A percentile compares a stretch with the other conserved stretches of the same genome.
Evolutionary conservation across 1,284 basidiomycete species (phyloP).

Genomic region (Ceraceosorus guamensis): DNA sequence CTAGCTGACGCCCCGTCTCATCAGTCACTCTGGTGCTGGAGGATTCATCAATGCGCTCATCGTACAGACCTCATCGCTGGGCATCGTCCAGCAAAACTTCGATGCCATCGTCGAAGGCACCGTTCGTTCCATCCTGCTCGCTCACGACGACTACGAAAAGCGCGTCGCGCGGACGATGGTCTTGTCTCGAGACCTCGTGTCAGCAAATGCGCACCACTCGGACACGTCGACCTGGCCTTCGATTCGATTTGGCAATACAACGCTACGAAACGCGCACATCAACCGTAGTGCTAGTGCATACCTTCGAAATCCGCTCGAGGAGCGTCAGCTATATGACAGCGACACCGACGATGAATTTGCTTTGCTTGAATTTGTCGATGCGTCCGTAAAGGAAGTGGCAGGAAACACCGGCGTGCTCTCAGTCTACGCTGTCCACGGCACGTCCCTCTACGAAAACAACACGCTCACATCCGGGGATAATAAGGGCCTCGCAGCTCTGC

Average conservation of each 20-base stretch:
- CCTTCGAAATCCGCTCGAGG: slow-evolving; percentile 31
- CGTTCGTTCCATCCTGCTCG: slow-evolving; percentile 62
- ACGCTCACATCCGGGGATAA: slow-evolving; percentile 36
- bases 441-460: slow-evolving; percentile 38
- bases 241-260: slow-evolving; percentile 63
- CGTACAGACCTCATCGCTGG: slow-evolving; percentile 67
- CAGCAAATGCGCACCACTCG: slow-evolving; percentile 7
- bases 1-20: neutral
- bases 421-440: slow-evolving; percentile 72
- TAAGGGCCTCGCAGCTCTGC: slow-evolving; percentile 36
- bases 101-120: slow-evolving; percentile 65
- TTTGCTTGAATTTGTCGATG: slow-evolving; percentile 30
- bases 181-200: slow-evolving; percentile 8
- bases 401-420: slow-evolving; percentile 46
- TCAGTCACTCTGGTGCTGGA: slow-evolving; percentile 66
- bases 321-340: slow-evolving; percentile 29
- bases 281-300: slow-evolving; percentile 52
- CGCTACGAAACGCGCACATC: slow-evolving; percentile 60
- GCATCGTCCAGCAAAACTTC: slow-evolving; percentile 59
- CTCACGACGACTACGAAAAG: slow-evolving; percentile 57
- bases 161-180: neutral
- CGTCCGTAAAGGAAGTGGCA: neutral
- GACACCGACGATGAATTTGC: slow-evolving; percentile 39
- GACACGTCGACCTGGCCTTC: slow-evolving; percentile 41
- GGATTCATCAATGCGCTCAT: slow-evolving; percentile 67